These are phyloP conservation scores for Phytophthora pinifolia DNA, from an alignment of 352 stramenopile genomes.

Conservation along the genomic window DNA sequence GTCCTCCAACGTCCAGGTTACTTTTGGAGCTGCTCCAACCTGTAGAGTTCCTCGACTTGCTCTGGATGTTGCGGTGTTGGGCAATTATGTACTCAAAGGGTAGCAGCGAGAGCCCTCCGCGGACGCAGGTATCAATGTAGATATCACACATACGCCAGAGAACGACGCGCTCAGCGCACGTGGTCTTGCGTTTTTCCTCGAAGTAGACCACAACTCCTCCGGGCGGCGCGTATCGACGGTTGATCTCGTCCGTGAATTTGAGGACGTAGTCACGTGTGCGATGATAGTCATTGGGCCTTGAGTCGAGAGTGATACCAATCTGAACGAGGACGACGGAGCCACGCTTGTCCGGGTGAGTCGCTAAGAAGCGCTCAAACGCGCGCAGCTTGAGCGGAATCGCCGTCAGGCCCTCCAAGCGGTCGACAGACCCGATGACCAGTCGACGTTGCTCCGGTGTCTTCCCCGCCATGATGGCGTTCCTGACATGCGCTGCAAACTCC, in stretches of 20 bases:
- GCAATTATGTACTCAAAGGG: constrained; percentile 80
- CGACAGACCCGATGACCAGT: constrained; percentile 89
- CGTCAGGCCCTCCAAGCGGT: constrained; percentile 95
- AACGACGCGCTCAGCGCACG: constrained; percentile 65
- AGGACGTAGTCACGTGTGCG: constrained; percentile 91
- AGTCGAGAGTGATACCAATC: constrained; percentile 72
- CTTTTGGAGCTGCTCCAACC: constrained; percentile 32
- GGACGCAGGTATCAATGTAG: constrained; percentile 71
- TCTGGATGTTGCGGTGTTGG: constrained; percentile 53
- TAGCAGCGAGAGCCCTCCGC: constrained; percentile 65
- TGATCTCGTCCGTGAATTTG: constrained; percentile 92
- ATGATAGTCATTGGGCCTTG: constrained; percentile 91
- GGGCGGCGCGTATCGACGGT: constrained; percentile 69
- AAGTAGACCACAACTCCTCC: constrained; percentile 71
- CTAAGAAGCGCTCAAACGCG: constrained; percentile 95
- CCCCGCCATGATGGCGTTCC: constrained; percentile 32
- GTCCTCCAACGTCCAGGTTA: constrained; percentile 21
- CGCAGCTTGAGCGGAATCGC: constrained; percentile 97
- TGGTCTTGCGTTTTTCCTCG: constrained; percentile 66
- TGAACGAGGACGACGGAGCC: constrained; percentile 77
- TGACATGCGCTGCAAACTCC: constrained; percentile 42
- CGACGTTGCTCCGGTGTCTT: constrained; percentile 29
- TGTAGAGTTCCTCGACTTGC: constrained; percentile 27
- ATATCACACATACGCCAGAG: constrained; percentile 71
- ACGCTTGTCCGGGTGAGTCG: constrained; percentile 73